Evolutionary conservation across 257 asterid species (phyloP).

Genomic region (Lithospermum erythrorhizon): DNA sequence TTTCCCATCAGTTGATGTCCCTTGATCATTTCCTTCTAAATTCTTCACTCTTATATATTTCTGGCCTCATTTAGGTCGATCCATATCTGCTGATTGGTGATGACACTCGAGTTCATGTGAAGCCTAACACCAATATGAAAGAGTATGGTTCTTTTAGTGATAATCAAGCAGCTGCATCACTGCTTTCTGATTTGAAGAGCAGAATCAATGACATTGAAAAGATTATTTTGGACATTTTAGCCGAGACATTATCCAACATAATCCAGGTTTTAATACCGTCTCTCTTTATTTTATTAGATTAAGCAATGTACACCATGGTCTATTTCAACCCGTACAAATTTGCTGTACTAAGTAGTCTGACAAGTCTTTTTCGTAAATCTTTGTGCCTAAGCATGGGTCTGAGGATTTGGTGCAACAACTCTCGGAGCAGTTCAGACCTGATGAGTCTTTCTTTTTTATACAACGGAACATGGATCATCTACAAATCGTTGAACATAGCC

Average conservation of each 20-base stretch:
- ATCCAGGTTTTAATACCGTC: constrained; percentile 39
- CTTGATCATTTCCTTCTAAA: background rate
- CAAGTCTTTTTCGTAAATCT: background rate
- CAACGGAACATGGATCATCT: constrained; percentile 54
- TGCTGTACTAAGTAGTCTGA: constrained; percentile 1
- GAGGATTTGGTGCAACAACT: constrained; percentile 63
- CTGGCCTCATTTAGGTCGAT: constrained; percentile 43
- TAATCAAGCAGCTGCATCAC: constrained; percentile 55
- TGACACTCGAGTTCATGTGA: constrained; percentile 65
- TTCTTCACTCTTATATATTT: constrained; percentile 1
- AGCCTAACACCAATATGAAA: constrained; percentile 42
- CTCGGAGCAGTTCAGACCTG: constrained; percentile 69
- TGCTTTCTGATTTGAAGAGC: constrained; percentile 39
- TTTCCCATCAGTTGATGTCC: background rate
- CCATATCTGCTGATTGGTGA: constrained; percentile 75
- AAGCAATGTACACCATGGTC: background rate
- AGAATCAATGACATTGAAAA: constrained; percentile 47
- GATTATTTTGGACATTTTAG: constrained; percentile 32
- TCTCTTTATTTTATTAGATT: background rate
- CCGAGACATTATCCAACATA: constrained; percentile 44
- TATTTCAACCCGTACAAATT: background rate
- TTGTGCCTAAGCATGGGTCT: constrained; percentile 43
- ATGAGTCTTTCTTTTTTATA: constrained; percentile 72
- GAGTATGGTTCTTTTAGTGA: constrained; percentile 55
- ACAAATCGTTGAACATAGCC: constrained; percentile 39